These are phyloP conservation scores for Margaritispora aquatica DNA, from an alignment of 495 filamentous ascomycete genomes.

Conservation along the genomic window DNA sequence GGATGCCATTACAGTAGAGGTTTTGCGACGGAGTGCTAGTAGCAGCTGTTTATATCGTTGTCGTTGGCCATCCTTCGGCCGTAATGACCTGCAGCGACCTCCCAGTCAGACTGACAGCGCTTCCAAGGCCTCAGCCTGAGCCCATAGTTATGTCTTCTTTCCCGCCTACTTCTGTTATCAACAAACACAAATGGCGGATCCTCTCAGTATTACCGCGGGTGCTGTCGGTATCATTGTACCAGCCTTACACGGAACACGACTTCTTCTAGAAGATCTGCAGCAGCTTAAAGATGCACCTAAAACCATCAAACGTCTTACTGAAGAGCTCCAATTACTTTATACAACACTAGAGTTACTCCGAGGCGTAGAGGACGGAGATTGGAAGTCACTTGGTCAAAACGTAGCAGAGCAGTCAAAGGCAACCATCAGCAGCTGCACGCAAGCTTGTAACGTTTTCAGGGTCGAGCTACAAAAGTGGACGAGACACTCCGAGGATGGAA, in stretches of 20 bases:
- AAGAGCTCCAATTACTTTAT: constrained; percentile 28
- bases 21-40: constrained; percentile 11
- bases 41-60: constrained; percentile 15
- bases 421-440: constrained; percentile 25
- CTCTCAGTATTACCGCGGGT: constrained; percentile 32
- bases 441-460: constrained; percentile 31
- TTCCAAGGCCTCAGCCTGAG: constrained; percentile 11
- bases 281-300: constrained; percentile 34
- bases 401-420: constrained; percentile 27
- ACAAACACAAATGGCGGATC: constrained; percentile 31
- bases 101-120: constrained; percentile 13
- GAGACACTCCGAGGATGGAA: constrained; percentile 32
- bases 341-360: constrained; percentile 29
- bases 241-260: constrained; percentile 30
- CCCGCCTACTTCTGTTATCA: constrained; percentile 20
- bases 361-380: constrained; percentile 29
- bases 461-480: constrained; percentile 31
- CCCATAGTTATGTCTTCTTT: constrained; percentile 7
- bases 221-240: constrained; percentile 31
- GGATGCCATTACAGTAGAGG: constrained; percentile 10
- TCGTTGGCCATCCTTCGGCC: constrained; percentile 11
- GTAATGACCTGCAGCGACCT: constrained; percentile 1
- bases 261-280: constrained; percentile 32
- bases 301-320: constrained; percentile 27
- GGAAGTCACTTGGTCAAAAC: constrained; percentile 28